Base-by-base conservation (phyloP, 495 filamentous ascomycete species). In the Aspergillus carlsbadensis region DNA sequence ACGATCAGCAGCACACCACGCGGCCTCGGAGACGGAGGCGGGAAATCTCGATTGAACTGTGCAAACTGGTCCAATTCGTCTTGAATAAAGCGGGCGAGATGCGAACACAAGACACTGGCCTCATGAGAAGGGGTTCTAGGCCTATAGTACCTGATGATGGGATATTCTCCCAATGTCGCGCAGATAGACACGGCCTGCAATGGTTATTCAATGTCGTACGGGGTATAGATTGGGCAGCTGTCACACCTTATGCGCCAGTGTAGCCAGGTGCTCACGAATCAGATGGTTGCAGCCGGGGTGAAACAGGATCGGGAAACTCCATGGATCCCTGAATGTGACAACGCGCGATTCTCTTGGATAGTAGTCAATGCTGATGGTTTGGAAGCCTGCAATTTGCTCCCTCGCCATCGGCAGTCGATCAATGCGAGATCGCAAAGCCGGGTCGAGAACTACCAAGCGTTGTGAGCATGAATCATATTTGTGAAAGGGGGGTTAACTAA, bases 31-130 rank as follows among this genome's bases (percentile, higher is more conserved):
- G 85, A 84, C 22, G 75, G 87, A 5, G 91, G 88, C 13, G 93
- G 92, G 52, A 96, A 97, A 63, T 91, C 85, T 24, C 81, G 79
- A 64, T 96, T 85, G 60, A 78, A 89, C 63, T 92, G 82, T 2
- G 88, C 86, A 65, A 95, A 95, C 64, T 83, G 80, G 64, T 98
- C 95, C 18, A 98, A 73, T 62, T 96, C 91, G 37, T 88, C 83
- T 62, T 97, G 92, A 13, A 97, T 85, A 60, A 96, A 96, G n/a
- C 88, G 84, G 15, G 95, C 95, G 54, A 98, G 78, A 65, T 96
- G 87, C 4, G 85, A 83, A 63, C 87, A 95, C 37, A 98, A 74
- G 2, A 97, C 90, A 54, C 81, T 82, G 13, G 95, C 93, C 71
- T 97, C 93, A 62, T 98, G 92, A 14, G 81, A 80, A 21, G 87